Percentiles rank a stretch among this genome's conserved stretches.
phyloP scores from a whole-genome alignment of 164 flowering plant genomes.

The Warburgia ugandensis region DNA sequence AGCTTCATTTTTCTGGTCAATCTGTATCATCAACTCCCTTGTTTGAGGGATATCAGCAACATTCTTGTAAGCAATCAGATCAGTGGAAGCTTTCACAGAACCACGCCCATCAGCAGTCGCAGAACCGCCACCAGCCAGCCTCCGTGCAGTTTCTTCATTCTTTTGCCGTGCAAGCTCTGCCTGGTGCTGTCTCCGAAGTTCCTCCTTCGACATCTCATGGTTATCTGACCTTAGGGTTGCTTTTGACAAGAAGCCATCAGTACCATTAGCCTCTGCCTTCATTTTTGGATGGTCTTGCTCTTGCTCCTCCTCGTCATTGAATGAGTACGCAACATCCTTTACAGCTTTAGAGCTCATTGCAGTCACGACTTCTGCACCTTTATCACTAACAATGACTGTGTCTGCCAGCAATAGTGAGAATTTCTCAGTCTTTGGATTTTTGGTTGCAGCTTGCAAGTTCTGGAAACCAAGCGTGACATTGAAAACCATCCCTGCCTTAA shows the following conservation, averaged over 20 bases:
- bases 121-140: conserved; percentile 67
- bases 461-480: conserved; percentile 79
- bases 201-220: conserved; percentile 69
- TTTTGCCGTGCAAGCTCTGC: conserved; percentile 79
- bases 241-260: too few species aligned
- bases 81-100: conserved; percentile 26
- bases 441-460: conserved; percentile 39
- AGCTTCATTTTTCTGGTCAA: conserved; percentile 76
- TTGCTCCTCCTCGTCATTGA: too few species aligned
- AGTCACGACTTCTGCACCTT: conserved; percentile 41
- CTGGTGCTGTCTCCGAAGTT: conserved; percentile 67
- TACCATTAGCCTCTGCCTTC: too few species aligned
- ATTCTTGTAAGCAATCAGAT: conserved; percentile 59
- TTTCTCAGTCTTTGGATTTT: too few species aligned
- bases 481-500: conserved; percentile 70
- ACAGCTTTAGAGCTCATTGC: conserved; percentile 31
- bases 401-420: too few species aligned
- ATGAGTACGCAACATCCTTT: too few species aligned
- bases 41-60: conserved; percentile 55
- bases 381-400: conserved; percentile 47
- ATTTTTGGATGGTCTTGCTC: too few species aligned
- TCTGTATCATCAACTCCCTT: conserved; percentile 58
- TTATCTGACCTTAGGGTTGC: conserved; percentile 64
- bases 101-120: conserved; percentile 25
- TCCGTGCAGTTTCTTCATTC: conserved; percentile 74